Evolutionary conservation across 1,284 basidiomycete species (phyloP), one percentile per base, ranked within the genome.

Genomic region (Sporisorium sorghi): DNA sequence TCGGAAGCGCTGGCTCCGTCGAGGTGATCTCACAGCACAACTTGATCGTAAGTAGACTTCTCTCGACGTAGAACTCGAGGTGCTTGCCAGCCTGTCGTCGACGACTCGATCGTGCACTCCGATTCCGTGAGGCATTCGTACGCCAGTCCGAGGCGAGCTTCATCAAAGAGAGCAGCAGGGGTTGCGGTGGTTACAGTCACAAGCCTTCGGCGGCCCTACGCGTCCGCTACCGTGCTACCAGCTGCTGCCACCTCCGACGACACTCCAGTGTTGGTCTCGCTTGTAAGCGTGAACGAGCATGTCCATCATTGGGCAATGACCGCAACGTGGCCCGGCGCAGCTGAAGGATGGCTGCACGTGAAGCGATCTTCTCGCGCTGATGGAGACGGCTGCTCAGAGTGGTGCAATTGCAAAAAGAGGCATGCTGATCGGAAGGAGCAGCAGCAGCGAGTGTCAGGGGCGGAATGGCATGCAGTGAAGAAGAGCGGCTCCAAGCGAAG

Each of bases 281-380:
- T 46, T 46, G 33, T 12, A 35, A 14, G 12, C 10, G 11, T 14
- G 12, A 35, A 3, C 3, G 12, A 44, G 50, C 32, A 21, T 28
- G 26, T 46, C 48, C 28, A 42, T 56, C 47, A 47, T 26, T 21
- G n/a, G 44, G 26, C 12, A 30, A 35, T 5, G 5, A 19, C 12
- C 33, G 33, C 7, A 66, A 66, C 63, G 52, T 59, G 46, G 47
- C 39, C 11, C 7, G 9, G 30, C n/a, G 28, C 43, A 47, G 32
- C 57, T n/a, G 21, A n/a, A n/a, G n/a, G n/a, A n/a, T n/a, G n/a
- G n/a, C n/a, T n/a, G 26, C 28, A 44, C 19, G 24, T 9, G 44
- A 17, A 26, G 15, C 14, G 4, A 26, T 23, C 26, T 14, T 35
- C 33, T 3, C 14, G 17, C 7, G 4, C 6, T 5, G 35, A 37